Evolutionary conservation across 2,329 filamentous ascomycete species (phyloP).

Genomic region (Clonostachys rhizophaga): DNA sequence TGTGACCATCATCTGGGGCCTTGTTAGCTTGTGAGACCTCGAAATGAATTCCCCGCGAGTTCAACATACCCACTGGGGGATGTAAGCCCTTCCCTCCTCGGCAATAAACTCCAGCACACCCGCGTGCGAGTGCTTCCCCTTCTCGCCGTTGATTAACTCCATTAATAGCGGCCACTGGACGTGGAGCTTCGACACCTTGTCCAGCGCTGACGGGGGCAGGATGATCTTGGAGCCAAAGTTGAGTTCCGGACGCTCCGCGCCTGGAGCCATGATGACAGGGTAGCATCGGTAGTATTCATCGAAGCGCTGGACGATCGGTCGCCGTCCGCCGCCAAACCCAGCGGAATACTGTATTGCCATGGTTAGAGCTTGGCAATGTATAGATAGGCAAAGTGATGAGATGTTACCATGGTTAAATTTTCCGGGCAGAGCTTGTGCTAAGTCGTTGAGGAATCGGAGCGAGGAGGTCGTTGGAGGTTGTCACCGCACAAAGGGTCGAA

Average conservation of each 20-base stretch:
- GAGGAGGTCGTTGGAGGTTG: no score
- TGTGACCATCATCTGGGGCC: constrained; percentile 81
- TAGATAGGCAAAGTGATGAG: background rate
- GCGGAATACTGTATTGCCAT: background rate
- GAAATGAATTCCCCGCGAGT: no score
- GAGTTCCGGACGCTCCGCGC: constrained; percentile 79
- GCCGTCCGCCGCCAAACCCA: constrained; percentile 31
- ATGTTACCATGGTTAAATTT: background rate
- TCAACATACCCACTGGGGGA: constrained; percentile 80
- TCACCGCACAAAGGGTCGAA: no score
- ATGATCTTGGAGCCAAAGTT: constrained; percentile 98
- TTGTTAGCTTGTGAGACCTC: background rate
- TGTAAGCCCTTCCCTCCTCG: constrained; percentile 92
- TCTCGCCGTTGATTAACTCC: constrained; percentile 87
- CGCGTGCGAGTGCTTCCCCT: constrained; percentile 77
- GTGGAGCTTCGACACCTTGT: constrained; percentile 93
- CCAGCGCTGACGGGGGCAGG: constrained; percentile 89
- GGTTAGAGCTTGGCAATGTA: background rate
- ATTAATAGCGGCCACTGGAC: constrained; percentile 98
- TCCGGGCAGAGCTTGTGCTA: background rate
- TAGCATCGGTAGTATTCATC: constrained; percentile 99
- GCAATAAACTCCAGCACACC: constrained; percentile 97
- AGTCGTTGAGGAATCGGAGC: background rate
- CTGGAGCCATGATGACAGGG: constrained; percentile 89
- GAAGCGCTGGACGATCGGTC: constrained; percentile 67